Conservation (phyloP, 164 flowering plant genomes). For the Berberis thunbergii region DNA sequence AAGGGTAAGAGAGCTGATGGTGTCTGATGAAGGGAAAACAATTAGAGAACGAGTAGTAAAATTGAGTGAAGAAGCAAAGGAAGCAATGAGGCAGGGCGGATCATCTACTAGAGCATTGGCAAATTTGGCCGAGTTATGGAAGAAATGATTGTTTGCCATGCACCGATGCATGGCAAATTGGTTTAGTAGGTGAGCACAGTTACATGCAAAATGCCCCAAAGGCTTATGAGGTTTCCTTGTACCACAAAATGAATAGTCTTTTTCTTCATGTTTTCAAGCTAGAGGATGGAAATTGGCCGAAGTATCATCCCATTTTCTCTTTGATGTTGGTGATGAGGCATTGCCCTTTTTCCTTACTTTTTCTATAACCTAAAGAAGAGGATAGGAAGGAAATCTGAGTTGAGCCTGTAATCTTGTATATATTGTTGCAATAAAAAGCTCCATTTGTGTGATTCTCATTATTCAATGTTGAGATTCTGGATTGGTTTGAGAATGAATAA, state of each 20-base stretch:
- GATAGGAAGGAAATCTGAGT: too few species aligned
- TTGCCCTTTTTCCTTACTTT: neutral
- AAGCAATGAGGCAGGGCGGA: constrained; percentile 23
- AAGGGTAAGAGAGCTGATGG: constrained; percentile 28
- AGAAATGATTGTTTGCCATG: neutral
- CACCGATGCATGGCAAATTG: too few species aligned
- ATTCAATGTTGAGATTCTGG: too few species aligned
- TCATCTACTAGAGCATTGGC: constrained; percentile 20
- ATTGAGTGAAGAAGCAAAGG: constrained; percentile 13
- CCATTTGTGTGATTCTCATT: too few species aligned
- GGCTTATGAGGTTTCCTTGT: too few species aligned
- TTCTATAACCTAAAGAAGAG: constrained; percentile 2
- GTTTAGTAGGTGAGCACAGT: too few species aligned
- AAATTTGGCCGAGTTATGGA: constrained; percentile 13
- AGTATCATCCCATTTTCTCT: too few species aligned
- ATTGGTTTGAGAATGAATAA: too few species aligned
- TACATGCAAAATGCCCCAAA: too few species aligned
- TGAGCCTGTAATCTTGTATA: too few species aligned
- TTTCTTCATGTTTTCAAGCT: neutral
- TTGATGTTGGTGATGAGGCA: too few species aligned
- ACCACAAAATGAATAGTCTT: neutral
- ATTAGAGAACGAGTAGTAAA: constrained; percentile 16
- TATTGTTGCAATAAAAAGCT: too few species aligned
- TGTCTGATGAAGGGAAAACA: constrained; percentile 17
- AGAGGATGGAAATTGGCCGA: neutral